Base-by-base conservation (phyloP, 169 alveolate genomes). In the Babesia ovis region DNA sequence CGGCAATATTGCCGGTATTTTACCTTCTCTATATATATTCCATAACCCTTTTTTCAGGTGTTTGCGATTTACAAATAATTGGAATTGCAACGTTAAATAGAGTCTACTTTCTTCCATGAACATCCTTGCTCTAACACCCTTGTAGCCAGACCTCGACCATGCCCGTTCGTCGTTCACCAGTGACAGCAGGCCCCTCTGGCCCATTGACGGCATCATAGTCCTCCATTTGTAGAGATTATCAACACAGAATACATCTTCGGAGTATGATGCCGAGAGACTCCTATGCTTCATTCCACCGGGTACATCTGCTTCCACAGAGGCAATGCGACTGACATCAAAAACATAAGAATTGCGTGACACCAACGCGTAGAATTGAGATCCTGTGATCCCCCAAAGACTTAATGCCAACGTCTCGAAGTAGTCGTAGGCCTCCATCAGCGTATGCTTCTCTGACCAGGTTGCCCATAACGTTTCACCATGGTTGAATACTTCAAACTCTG, bases 301-400 rank as follows among this genome's bases (percentile, higher is more conserved):
- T 20, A 27, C 37, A 1, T 42, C 43, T 29, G 67, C 67, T 57
- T 59, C 86, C 14, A 48, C 22, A 12, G 66, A 25, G 22, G 43
- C 64, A 23, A 68, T 8, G 20, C 69, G 79, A 16, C 53, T 68
- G 41, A 77, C n/a, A 50, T 77, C 86, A 39, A 61, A 62, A 22
- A 77, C 58, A 37, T 45, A 51, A 16, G 74, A 16, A 8, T 77
- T 32, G 29, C 54, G 39, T 18, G 70, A 61, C 9, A 61, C 56
- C 27, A 77, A 39, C 18, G 29, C 31, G 11, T 60, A 32, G 16
- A 79, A 66, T 58, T 51, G 68, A 4, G 83, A 31, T 14, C 87
- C 87, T 0, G 87, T 79, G 43, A 79, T 23, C 0, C 87, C 87
- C 87, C 87, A 79, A 37, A 79, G 83, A 5, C 71, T 79, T 16